phyloP scores from a whole-genome alignment of 331 rosid species.

The Rhamnella rubrinervis region DNA sequence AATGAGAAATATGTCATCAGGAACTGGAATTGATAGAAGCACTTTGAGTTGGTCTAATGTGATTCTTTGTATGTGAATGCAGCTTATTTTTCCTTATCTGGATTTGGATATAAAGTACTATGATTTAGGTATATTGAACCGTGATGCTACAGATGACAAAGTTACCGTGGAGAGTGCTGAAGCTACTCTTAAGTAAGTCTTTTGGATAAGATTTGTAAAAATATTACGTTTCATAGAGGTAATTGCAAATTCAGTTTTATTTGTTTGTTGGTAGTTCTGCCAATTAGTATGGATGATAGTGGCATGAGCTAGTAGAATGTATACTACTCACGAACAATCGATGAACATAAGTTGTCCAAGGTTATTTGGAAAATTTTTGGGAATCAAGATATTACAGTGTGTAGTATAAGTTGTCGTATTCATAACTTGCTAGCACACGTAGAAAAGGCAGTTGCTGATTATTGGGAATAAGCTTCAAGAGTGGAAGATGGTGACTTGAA shows the following conservation, averaged over 20 bases:
- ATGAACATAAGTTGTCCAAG: no score
- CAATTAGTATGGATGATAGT: no score
- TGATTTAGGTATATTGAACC: slow-evolving; percentile 84
- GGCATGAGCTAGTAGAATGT: no score
- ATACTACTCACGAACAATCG: no score
- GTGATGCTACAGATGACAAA: slow-evolving; percentile 82
- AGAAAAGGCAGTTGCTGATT: not conserved
- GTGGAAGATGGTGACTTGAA: not conserved
- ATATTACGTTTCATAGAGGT: slow-evolving; percentile 1
- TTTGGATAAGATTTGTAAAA: not conserved
- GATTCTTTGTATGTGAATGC: slow-evolving; percentile 32
- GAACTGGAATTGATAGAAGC: not conserved
- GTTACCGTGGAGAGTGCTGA: slow-evolving; percentile 92
- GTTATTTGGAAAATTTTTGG: no score
- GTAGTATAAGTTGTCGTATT: no score
- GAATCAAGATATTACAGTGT: no score
- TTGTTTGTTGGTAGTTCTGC: no score
- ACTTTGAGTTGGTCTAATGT: slow-evolving; percentile 14
- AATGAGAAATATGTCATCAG: not conserved
- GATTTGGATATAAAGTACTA: slow-evolving; percentile 89
- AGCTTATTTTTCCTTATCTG: slow-evolving; percentile 87
- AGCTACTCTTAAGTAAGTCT: slow-evolving; percentile 81
- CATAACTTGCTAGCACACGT: not conserved
- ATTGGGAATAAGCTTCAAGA: not conserved
- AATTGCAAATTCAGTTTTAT: not conserved